A percentile compares a stretch with the other conserved stretches of the same genome.
Conservation (phyloP, 495 filamentous ascomycete species). For the Cercophora sp. region DNA sequence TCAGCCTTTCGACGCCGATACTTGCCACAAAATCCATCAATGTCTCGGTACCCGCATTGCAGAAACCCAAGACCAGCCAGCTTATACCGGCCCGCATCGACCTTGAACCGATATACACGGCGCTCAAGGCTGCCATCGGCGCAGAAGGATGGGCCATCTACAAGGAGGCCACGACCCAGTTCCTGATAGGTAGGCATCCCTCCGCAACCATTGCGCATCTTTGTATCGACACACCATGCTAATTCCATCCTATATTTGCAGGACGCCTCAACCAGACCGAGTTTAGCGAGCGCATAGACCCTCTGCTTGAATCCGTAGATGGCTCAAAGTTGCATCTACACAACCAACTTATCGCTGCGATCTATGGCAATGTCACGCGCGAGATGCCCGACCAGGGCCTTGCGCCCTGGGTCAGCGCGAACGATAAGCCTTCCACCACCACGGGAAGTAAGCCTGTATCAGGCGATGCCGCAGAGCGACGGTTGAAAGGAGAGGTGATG, state of each 20-base stretch:
- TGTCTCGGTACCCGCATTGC: slow-evolving; percentile 50
- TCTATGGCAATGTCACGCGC: slow-evolving; percentile 80
- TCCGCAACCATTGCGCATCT: slow-evolving; percentile 7
- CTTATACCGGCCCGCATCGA: slow-evolving; percentile 72
- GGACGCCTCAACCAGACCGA: slow-evolving; percentile 84
- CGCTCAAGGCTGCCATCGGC: slow-evolving; percentile 71
- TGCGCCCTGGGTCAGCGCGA: slow-evolving; percentile 91
- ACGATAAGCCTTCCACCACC: slow-evolving; percentile 82
- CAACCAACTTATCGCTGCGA: slow-evolving; percentile 81
- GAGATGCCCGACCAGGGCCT: slow-evolving; percentile 90
- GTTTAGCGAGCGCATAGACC: slow-evolving; percentile 69
- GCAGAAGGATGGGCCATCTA: slow-evolving; percentile 85
- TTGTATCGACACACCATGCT: background rate
- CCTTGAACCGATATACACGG: slow-evolving; percentile 82
- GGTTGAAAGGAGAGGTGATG: slow-evolving; percentile 93
- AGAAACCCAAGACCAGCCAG: slow-evolving; percentile 66
- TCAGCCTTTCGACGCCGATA: slow-evolving; percentile 59
- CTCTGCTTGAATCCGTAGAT: slow-evolving; percentile 62
- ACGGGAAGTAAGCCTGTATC: slow-evolving; percentile 71
- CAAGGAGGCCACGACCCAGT: slow-evolving; percentile 75
- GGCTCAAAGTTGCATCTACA: slow-evolving; percentile 76
- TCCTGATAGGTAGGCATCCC: slow-evolving; percentile 62
- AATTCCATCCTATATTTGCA: slow-evolving; percentile 28
- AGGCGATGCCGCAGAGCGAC: slow-evolving; percentile 85
- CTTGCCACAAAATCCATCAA: slow-evolving; percentile 59